Base-by-base conservation (phyloP, 495 filamentous ascomycete genomes). In the Margaritispora aquatica region DNA sequence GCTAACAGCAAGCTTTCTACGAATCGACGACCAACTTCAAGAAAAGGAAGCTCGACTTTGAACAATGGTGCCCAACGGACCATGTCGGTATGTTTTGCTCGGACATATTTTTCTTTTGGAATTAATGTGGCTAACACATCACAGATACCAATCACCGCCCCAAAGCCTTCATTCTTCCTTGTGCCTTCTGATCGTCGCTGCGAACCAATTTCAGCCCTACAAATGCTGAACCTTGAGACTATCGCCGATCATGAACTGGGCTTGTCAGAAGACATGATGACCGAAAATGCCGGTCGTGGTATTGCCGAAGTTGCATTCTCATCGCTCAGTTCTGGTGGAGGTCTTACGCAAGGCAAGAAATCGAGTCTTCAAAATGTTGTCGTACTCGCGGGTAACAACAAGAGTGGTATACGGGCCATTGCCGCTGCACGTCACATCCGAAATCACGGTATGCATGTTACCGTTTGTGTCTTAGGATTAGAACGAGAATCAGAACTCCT, bases 221-320 rank as follows among this genome's bases (percentile, higher is more conserved):
- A 93, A 66, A 92, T 95, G 76, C 81, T 93, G 29, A 91, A 93
- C 60, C 80, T 97, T 23, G 94, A 98, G 71, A 90, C 92, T 63
- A 85, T 92, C 54, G 89, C 91, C 0, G 84, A 88, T 41, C 80
- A 84, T 23, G 90, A 96, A 60, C 83, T 94, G 60, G 90, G 90
- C 3, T 75, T 98, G 46, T 88, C 87, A 0, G 89, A 93, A 67
- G 89, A 94, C 52, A 86, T 97, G 66, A 88, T 97, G 71, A 86
- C 90, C 0, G 94, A 97, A 67, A 96, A 93, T 68, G 88, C 91
- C 0, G 92, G 88, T 10, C 83, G 92, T 20, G 87, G 90, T 47
- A 90, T 98, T 64, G 90, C 90, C 1, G 86, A 95, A 67, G 86
- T 90, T 26, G 87, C 88, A 2, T 80, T 96, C 59, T 76, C 73